phyloP scores from a whole-genome alignment of 345 rosid genomes.

The Populus pruinosa region DNA sequence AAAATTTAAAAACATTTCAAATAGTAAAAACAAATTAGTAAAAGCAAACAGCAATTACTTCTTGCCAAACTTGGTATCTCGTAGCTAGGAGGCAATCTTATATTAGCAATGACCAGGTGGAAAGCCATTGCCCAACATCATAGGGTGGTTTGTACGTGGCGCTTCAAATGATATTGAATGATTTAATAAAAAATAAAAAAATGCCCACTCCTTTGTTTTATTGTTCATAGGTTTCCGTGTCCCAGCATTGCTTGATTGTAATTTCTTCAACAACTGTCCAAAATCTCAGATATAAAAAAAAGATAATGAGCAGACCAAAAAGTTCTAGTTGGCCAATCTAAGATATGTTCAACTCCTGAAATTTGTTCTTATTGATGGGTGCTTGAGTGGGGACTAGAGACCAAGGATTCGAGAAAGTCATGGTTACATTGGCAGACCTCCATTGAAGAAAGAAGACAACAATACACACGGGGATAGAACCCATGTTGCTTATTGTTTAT shows the following conservation, averaged over 20 bases:
- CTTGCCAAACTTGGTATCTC: slow-evolving; percentile 3
- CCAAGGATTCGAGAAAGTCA: slow-evolving; percentile 4
- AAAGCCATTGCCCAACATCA: neutral
- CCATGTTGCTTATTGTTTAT: neutral
- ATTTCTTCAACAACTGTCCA: neutral
- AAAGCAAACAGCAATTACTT: neutral
- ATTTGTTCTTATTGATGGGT: neutral
- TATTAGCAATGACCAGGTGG: neutral
- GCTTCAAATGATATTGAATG: neutral
- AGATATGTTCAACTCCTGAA: neutral
- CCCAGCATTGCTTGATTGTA: neutral
- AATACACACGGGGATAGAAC: slow-evolving; percentile 17
- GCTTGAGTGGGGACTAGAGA: neutral
- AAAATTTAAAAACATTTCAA: neutral
- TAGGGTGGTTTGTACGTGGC: neutral
- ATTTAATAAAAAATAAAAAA: neutral
- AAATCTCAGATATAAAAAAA: slow-evolving; percentile 4
- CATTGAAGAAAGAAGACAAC: slow-evolving; percentile 9
- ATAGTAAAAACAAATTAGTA: neutral
- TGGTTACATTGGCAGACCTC: neutral
- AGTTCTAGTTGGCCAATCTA: neutral
- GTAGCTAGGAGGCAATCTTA: slow-evolving; percentile 5
- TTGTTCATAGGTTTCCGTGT: neutral
- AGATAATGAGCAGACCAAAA: slow-evolving; percentile 19
- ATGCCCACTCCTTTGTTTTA: neutral